Base-by-base conservation (phyloP, 2,329 filamentous ascomycete genomes). In the Nemania sp. region DNA sequence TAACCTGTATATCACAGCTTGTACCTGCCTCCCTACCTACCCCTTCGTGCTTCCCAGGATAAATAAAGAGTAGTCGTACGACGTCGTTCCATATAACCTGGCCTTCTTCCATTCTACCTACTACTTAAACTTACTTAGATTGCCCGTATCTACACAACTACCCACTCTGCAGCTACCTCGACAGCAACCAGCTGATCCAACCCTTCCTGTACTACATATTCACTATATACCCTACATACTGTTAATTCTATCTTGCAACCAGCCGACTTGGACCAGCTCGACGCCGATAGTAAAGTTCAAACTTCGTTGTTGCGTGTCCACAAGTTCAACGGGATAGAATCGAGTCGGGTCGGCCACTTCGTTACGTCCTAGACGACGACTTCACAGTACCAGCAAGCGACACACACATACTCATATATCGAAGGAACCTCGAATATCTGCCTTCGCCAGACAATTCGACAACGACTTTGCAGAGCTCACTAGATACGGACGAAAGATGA, bases 1-100 rank as follows among this genome's bases (percentile, higher is more conserved):
- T n/a, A n/a, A n/a, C n/a, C n/a, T n/a, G n/a, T n/a, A n/a, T 13
- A 43, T 54, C 48, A 46, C 32, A 56, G 43, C 13, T 37, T 54
- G 39, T 21, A 47, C 9, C 15, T 15, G 20, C 39, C 18, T 50
- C 37, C 47, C n/a, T n/a, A n/a, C n/a, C n/a, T n/a, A n/a, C n/a
- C n/a, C 35, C 43, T 20, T 18, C 25, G 11, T 10, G 15, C 47
- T 58, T 42, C 50, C 15, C 6, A 47, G 45, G 15, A 32, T 35
- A 35, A 45, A 63, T 64, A 61, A 55, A 57, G 56, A 65, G 32
- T 53, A 59, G 67, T 65, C 66, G 63, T 69, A 68, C 67, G 62
- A 69, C 67, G 63, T 68, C 65, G 64, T 66, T 59, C 65, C 62
- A 68, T 67, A 54, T 54, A 47, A 15, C 18, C 34, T 45, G 5